These are phyloP conservation scores for Schwanniomyces yamadae DNA, from an alignment of 805 yeast species.

Conservation along the genomic window DNA sequence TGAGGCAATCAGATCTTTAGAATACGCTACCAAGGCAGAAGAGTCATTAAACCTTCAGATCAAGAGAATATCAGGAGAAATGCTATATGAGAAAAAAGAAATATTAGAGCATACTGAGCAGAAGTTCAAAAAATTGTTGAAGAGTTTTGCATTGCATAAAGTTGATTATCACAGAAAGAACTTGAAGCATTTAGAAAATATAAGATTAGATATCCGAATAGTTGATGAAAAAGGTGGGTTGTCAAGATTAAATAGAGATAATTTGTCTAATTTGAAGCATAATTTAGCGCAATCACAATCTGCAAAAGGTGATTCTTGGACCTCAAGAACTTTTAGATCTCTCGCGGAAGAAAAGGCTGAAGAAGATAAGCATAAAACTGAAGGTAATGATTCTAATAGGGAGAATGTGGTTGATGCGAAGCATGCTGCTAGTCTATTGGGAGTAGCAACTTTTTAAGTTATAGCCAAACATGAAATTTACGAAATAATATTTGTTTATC, in stretches of 20 bases:
- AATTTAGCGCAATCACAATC: slow-evolving; percentile 44
- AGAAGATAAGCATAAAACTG: slow-evolving; percentile 11
- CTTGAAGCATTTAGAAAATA: slow-evolving; percentile 67
- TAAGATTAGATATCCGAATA: slow-evolving; percentile 67
- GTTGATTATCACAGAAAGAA: slow-evolving; percentile 87
- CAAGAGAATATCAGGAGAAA: slow-evolving; percentile 79
- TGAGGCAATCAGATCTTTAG: slow-evolving; percentile 79
- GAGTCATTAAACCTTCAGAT: slow-evolving; percentile 75
- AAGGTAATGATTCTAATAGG: slow-evolving; percentile 22
- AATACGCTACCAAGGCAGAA: slow-evolving; percentile 74
- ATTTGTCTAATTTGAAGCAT: slow-evolving; percentile 46
- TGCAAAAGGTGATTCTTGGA: slow-evolving; percentile 43
- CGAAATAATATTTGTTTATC: no score
- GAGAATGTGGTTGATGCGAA: slow-evolving; percentile 63
- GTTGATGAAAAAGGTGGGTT: slow-evolving; percentile 80
- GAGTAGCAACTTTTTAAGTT: slow-evolving; percentile 64
- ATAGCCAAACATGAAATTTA: no score
- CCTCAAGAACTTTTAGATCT: slow-evolving; percentile 40
- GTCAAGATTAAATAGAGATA: slow-evolving; percentile 76
- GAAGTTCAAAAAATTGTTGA: slow-evolving; percentile 53
- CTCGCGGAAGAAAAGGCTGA: slow-evolving; percentile 19
- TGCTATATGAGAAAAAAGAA: slow-evolving; percentile 69
- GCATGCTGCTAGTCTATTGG: slow-evolving; percentile 78
- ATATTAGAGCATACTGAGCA: slow-evolving; percentile 58
- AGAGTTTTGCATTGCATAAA: slow-evolving; percentile 60